Base-by-base conservation (phyloP, 257 asterid species). In the Solanum arcanum region DNA sequence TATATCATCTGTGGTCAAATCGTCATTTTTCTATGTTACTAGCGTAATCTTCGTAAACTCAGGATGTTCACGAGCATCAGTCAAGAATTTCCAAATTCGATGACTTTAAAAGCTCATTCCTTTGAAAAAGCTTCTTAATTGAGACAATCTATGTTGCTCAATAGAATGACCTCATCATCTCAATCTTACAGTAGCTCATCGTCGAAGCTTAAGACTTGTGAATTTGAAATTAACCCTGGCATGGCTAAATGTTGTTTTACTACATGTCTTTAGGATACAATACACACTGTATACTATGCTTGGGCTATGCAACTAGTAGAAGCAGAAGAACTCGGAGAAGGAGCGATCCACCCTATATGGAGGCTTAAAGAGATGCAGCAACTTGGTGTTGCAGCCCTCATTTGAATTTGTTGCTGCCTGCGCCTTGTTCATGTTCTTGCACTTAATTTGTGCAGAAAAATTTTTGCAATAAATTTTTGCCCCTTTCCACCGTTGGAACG, bases 301-400 rank as follows among this genome's bases (percentile, higher is more conserved):
- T 97, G 99, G 99, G 99, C 99, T 1, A 95, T 97, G 99, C 98
- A 95, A 91, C 98, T 93, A 91, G 87, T 96, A 77, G 96, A 92
- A 62, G 94, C 92, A 5, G 99, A 95, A 91, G 98, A 95, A 89
- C 88, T 89, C 14, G 98, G 95, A 60, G 95, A 93, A 20, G 98
- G 92, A 29, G 95, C 94, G 72, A 87, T 93, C 27, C 88, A 88
- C 90, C 95, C 99, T 15, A 91, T 93, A 84, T 97, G 99, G 99
- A 95, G 92, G 95, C 98, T 97, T 73, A 88, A 95, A 87, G 99
- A 97, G 93, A 94, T 97, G 97, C 98, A 96, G 90, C 98, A 95
- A 86, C 90, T 91, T 39, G 99, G 98, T 12, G 94, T 96, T 77
- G 92, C 93, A 62, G 99, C 99, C 44, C 98, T 97, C 46, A 97